These are phyloP conservation scores for Penicillium bialowiezense DNA, from an alignment of 495 filamentous ascomycete genomes.

Conservation along the genomic window DNA sequence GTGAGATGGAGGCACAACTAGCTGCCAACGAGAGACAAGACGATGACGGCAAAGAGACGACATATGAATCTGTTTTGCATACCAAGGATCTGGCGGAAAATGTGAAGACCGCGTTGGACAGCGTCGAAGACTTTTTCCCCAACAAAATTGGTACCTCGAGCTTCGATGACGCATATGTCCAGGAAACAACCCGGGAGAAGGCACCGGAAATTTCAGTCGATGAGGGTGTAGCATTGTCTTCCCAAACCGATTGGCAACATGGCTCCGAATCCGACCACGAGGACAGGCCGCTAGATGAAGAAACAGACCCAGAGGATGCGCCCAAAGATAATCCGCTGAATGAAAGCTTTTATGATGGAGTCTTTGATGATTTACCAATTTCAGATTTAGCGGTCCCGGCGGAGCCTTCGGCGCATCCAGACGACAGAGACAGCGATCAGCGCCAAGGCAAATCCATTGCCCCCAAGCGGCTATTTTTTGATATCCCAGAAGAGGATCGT, in stretches of 20 bases:
- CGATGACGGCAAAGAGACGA: conserved; percentile 41
- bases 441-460: neutral
- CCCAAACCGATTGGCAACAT: conserved; percentile 25
- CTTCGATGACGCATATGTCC: conserved; percentile 8
- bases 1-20: conserved; percentile 57
- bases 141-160: conserved; percentile 49
- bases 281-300: neutral
- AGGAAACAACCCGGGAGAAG: conserved; percentile 4
- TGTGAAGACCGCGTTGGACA: conserved; percentile 74
- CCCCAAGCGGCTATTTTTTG: conserved; percentile 11
- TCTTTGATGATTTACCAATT: conserved; percentile 23
- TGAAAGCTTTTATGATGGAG: conserved; percentile 27
- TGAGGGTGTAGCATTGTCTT: conserved; percentile 47
- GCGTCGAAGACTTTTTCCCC: conserved; percentile 81
- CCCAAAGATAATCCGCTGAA: neutral
- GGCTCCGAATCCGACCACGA: conserved; percentile 4
- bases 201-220: conserved; percentile 39
- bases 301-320: neutral
- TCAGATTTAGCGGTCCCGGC: neutral
- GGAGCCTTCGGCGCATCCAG: conserved; percentile 1
- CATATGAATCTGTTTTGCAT: conserved; percentile 64
- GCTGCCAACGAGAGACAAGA: conserved; percentile 59
- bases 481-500: neutral
- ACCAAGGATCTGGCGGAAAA: conserved; percentile 48
- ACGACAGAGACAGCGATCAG: neutral